phyloP scores from a whole-genome alignment of 495 filamentous ascomycete genomes.

The Lophiotrema nucula region DNA sequence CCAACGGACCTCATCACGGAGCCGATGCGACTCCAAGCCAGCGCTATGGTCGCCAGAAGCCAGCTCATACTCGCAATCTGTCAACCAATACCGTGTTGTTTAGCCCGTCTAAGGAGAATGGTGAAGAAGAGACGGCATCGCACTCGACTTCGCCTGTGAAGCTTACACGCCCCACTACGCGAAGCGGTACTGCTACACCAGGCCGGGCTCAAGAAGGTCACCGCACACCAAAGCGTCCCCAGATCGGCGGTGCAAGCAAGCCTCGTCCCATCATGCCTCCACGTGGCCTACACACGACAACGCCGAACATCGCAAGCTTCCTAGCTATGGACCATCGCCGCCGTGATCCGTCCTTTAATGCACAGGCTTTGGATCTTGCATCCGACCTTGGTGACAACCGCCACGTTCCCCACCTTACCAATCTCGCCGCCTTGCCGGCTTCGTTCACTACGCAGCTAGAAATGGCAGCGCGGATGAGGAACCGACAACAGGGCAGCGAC shows the following conservation, averaged over 20 bases:
- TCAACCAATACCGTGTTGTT: constrained; percentile 80
- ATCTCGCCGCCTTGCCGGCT: constrained; percentile 61
- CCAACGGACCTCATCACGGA: neutral
- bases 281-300: constrained; percentile 53
- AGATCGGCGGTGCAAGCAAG: constrained; percentile 38
- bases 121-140: constrained; percentile 30
- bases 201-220: constrained; percentile 32
- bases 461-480: constrained; percentile 46
- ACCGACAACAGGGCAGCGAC: constrained; percentile 39
- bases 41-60: constrained; percentile 38
- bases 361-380: constrained; percentile 59
- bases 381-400: constrained; percentile 70
- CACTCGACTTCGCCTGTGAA: constrained; percentile 14
- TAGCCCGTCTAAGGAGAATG: constrained; percentile 51
- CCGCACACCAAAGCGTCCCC: constrained; percentile 52
- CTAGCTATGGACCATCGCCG: constrained; percentile 40
- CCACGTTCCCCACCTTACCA: constrained; percentile 41
- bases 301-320: constrained; percentile 51
- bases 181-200: constrained; percentile 29
- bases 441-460: constrained; percentile 79
- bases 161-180: constrained; percentile 12
- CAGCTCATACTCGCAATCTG: constrained; percentile 59
- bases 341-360: constrained; percentile 51
- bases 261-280: constrained; percentile 56
- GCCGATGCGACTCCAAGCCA: constrained; percentile 9